Percentiles rank a stretch among this genome's conserved stretches.
Evolutionary conservation across 2,329 filamentous ascomycete species (phyloP).

Genomic region (Pseudopithomyces chartarum): DNA sequence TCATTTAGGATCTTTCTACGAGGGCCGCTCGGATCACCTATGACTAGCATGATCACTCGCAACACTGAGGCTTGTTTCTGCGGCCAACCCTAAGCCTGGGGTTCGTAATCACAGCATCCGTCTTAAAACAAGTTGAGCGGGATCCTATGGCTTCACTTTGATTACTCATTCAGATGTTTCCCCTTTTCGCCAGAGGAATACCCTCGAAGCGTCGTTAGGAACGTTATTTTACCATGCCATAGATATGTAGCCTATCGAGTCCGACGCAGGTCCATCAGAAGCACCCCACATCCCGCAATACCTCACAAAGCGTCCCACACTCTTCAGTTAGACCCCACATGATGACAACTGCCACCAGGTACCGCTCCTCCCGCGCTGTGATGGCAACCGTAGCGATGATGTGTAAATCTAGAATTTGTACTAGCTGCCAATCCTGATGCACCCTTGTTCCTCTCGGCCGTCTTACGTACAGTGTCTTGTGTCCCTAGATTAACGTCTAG

Average conservation of each 20-base stretch:
- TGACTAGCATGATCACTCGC: slow-evolving; percentile 1
- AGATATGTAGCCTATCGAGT: background rate
- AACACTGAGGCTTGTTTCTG: background rate
- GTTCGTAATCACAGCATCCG: no score
- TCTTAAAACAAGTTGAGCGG: background rate
- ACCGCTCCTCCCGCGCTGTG: background rate
- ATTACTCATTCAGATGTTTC: background rate
- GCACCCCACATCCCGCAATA: slow-evolving; percentile 18
- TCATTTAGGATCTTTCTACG: slow-evolving; percentile 12
- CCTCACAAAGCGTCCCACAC: slow-evolving; percentile 5
- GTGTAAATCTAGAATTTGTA: slow-evolving; percentile 21
- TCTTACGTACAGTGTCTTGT: slow-evolving; percentile 15
- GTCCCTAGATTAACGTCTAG: slow-evolving; percentile 20
- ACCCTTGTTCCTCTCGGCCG: slow-evolving; percentile 21
- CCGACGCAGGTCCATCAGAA: background rate
- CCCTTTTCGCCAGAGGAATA: no score
- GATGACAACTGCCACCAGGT: slow-evolving; percentile 10
- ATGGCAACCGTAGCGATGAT: slow-evolving; percentile 16
- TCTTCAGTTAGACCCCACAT: slow-evolving; percentile 6
- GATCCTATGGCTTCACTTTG: slow-evolving; percentile 1
- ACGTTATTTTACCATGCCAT: background rate
- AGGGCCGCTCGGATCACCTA: slow-evolving; percentile 4
- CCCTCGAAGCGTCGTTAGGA: background rate
- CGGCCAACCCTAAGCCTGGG: no score
- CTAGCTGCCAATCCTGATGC: slow-evolving; percentile 21